These are phyloP conservation scores for Colletotrichum aenigma DNA, from an alignment of 2,329 filamentous ascomycete genomes.

Conservation along the genomic window DNA sequence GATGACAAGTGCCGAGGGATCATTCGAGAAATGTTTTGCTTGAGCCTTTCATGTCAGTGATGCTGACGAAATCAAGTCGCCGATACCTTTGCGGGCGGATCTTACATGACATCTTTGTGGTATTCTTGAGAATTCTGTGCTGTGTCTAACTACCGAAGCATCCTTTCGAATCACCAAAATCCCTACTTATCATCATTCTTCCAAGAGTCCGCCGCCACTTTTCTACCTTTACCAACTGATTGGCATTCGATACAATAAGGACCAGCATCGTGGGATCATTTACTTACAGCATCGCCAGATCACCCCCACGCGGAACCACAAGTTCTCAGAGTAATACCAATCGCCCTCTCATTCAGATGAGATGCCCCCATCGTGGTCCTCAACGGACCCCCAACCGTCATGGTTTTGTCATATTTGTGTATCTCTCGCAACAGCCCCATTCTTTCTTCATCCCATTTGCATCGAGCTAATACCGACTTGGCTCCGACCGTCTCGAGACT, in stretches of 20 bases:
- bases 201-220: not conserved
- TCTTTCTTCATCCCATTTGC: not conserved
- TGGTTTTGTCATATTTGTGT: not conserved
- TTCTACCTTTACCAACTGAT: not conserved
- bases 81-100: not conserved
- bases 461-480: not conserved
- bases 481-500: not conserved
- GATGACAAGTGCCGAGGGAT: slow-evolving; percentile 23
- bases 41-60: not conserved
- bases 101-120: not conserved
- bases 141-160: not conserved
- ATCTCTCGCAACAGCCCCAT: not conserved
- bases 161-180: not conserved
- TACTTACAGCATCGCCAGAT: not conserved
- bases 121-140: not conserved
- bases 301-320: not conserved
- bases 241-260: not conserved
- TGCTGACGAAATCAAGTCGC: not conserved
- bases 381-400: not conserved
- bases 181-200: rapidly evolving
- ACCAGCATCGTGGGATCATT: not conserved
- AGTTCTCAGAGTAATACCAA: not conserved
- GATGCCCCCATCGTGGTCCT: not conserved
- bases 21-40: slow-evolving; percentile 27
- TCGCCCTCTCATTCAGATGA: not conserved